Evolutionary conservation across 768 basidiomycete species (phyloP).

Genomic region (Psilocybe subaeruginosa): DNA sequence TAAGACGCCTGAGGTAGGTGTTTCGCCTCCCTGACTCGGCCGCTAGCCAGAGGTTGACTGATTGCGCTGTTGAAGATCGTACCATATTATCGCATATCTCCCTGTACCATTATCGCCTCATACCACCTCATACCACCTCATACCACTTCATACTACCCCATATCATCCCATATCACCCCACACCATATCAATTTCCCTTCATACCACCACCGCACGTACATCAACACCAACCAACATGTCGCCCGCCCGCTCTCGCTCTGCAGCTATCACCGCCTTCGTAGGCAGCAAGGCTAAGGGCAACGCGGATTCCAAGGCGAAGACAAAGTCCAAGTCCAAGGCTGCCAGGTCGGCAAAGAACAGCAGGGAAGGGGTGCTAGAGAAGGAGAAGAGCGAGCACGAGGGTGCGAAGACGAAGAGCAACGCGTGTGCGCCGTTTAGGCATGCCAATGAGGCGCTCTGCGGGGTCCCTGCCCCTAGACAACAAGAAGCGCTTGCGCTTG

Average conservation of each 20-base stretch:
- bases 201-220: no score
- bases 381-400: no score
- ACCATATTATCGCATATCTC: no score
- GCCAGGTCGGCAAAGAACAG: not conserved
- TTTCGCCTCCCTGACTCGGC: no score
- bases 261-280: not conserved
- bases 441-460: not conserved
- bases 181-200: not conserved
- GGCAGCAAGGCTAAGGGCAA: not conserved
- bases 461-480: not conserved
- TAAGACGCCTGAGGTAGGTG: no score
- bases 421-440: slow-evolving; percentile 30
- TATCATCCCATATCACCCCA: not conserved
- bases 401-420: slow-evolving; percentile 28
- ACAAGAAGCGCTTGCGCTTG: not conserved
- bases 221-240: not conserved
- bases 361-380: not conserved
- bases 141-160: not conserved
- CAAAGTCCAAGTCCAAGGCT: not conserved
- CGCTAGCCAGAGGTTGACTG: no score
- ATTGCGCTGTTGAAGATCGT: no score
- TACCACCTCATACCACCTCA: no score
- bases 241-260: not conserved
- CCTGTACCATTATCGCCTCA: no score
- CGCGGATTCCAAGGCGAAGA: not conserved